Evolutionary conservation across 2,329 filamentous ascomycete species (phyloP), one percentile per base, ranked within the genome.

Genomic region (Fusarium tuaranense): DNA sequence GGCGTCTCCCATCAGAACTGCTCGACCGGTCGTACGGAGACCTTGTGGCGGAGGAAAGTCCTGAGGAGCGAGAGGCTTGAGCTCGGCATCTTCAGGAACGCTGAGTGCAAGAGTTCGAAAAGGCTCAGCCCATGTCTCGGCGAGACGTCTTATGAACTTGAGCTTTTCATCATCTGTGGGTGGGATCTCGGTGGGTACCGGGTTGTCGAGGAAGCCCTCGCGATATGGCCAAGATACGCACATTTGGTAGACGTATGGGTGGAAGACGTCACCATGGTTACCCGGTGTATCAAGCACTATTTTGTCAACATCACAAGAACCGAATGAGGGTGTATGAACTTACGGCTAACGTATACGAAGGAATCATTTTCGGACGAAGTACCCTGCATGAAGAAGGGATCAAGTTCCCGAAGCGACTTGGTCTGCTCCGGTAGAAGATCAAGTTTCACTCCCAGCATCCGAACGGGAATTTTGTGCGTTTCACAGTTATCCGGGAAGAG

Each of bases 311-410:
- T 0, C 41, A 41, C 14, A 34, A 6, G 9, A 13, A 22, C 14
- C 3, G 6, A 38, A 22, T n/a, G 34, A 13, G 20, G 34, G n/a
- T 22, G 39, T 9, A 13, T 22, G 0, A 7, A 77, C 84, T 67
- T 73, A 88, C 87, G 80, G 62, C 87, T 88, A 67, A 89, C 86
- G 75, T 87, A 91, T 20, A 89, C 77, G 75, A 87, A 91, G 0
- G 84, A 83, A 48, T 88, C 83, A 5, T 88, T 87, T 30, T 83
- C 79, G 0, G 89, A 88, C 41, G 89, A 84, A 1, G 85, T 84
- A 0, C 88, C 88, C 61, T 90, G 88, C 22, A 90, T 83, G 60
- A 90, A 88, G 48, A 86, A 88, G 0, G 88, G 86, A 63, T 91
- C 89, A 0, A 90, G 83, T 2, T 80, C 80, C 7, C 82, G 81